These are phyloP conservation scores for Candida patagonica DNA, from an alignment of 805 yeast genomes.

Conservation along the genomic window DNA sequence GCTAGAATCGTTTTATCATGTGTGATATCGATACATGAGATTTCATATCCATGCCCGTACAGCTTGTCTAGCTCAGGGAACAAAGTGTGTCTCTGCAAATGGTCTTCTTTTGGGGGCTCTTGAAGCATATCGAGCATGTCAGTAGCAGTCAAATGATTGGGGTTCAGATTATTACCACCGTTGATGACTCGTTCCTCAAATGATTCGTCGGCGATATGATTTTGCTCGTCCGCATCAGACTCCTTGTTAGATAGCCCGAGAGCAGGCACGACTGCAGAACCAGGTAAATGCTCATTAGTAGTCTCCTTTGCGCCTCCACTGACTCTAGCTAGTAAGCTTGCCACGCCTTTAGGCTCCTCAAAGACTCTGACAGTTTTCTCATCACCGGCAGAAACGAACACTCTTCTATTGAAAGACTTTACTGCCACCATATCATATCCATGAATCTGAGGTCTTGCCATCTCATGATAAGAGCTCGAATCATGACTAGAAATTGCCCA, in stretches of 20 bases:
- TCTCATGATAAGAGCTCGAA: slow-evolving; percentile 63
- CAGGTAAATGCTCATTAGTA: slow-evolving; percentile 43
- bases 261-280: slow-evolving; percentile 84
- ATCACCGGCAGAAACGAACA: slow-evolving; percentile 90
- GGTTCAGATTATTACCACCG: slow-evolving; percentile 18
- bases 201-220: slow-evolving; percentile 34
- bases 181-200: slow-evolving; percentile 28
- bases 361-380: slow-evolving; percentile 87
- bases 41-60: slow-evolving; percentile 97
- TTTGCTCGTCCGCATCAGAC: slow-evolving; percentile 38
- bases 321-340: slow-evolving; percentile 46
- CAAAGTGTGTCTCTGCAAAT: slow-evolving; percentile 79
- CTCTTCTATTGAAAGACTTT: slow-evolving; percentile 46
- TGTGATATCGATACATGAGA: slow-evolving; percentile 66
- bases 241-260: slow-evolving; percentile 91
- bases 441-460: slow-evolving; percentile 95
- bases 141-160: slow-evolving; percentile 12
- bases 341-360: slow-evolving; percentile 76
- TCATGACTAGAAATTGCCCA: slow-evolving; percentile 52
- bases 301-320: slow-evolving; percentile 33
- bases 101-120: slow-evolving; percentile 80
- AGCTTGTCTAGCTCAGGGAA: slow-evolving; percentile 94
- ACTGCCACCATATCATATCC: slow-evolving; percentile 93
- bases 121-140: slow-evolving; percentile 27
- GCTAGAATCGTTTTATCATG: slow-evolving; percentile 60